A percentile compares a stretch with the other conserved stretches of the same genome.
These are phyloP conservation scores for Hypoxylon sp. DNA, from an alignment of 2,329 filamentous ascomycete species.

Conservation along the genomic window DNA sequence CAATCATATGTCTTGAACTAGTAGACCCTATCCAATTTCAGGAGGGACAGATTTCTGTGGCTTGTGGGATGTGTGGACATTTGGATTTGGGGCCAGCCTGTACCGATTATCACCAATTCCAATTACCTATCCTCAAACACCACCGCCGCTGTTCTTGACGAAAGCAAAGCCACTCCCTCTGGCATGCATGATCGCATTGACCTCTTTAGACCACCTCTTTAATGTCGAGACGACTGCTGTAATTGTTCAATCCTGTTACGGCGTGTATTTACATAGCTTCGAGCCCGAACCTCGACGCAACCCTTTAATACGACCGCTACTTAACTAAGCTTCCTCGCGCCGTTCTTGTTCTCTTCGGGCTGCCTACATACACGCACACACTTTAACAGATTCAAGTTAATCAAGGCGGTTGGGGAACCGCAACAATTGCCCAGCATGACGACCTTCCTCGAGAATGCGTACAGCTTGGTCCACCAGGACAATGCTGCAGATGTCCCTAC, in stretches of 20 bases:
- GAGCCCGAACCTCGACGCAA: constrained; percentile 20
- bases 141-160: constrained; percentile 21
- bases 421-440: constrained; percentile 76
- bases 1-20: constrained; percentile 33
- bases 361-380: constrained; percentile 18
- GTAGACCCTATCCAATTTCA: constrained; percentile 41
- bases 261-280: constrained; percentile 30
- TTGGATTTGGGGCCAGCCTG: constrained; percentile 42
- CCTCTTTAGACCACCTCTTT: constrained; percentile 42
- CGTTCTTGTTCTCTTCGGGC: constrained; percentile 2
- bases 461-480: constrained; percentile 98
- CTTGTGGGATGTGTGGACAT: constrained; percentile 33
- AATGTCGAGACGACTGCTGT: constrained; percentile 38
- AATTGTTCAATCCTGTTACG: constrained; percentile 30
- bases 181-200: constrained; percentile 51
- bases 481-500: constrained; percentile 94
- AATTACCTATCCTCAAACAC: constrained; percentile 22
- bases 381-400: constrained; percentile 30
- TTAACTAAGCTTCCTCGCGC: constrained; percentile 13
- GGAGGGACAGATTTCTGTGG: constrained; percentile 54
- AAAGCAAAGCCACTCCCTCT: constrained; percentile 29
- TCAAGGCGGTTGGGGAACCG: constrained; percentile 52
- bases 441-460: constrained; percentile 92
- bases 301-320: constrained; percentile 19
- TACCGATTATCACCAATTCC: constrained; percentile 20